Conservation (phyloP, 2,329 filamentous ascomycete genomes). For the Apiospora sp. region DNA sequence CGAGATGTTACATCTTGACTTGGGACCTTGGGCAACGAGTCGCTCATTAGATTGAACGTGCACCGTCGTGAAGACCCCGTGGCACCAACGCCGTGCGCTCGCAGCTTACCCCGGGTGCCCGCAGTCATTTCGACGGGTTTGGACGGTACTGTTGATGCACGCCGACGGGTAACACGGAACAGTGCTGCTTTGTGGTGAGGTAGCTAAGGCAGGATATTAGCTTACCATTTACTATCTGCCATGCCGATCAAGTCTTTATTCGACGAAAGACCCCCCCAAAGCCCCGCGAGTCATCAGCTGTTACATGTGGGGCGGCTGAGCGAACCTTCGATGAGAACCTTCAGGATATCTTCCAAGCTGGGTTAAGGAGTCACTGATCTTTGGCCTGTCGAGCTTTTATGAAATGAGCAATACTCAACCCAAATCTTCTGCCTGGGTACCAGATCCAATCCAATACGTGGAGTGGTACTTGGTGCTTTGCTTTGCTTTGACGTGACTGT, state of each 20-base stretch:
- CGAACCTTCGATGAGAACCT: background rate
- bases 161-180: background rate
- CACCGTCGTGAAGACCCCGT: background rate
- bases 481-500: background rate
- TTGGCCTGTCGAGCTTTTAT: background rate
- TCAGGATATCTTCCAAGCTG: background rate
- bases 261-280: background rate
- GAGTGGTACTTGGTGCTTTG: background rate
- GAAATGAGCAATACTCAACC: background rate
- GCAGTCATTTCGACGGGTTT: background rate
- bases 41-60: background rate
- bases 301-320: background rate
- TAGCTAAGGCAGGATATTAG: too few species aligned
- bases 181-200: background rate
- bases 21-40: background rate
- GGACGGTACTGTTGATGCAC: too few species aligned
- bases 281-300: conserved; percentile 9
- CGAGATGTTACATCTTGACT: background rate
- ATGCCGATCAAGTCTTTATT: background rate
- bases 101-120: background rate
- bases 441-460: background rate
- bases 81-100: background rate
- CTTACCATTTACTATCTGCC: background rate
- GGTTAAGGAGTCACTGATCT: background rate
- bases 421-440: background rate